Conservation (phyloP, 805 yeast species). For the Saturnispora bothae region DNA sequence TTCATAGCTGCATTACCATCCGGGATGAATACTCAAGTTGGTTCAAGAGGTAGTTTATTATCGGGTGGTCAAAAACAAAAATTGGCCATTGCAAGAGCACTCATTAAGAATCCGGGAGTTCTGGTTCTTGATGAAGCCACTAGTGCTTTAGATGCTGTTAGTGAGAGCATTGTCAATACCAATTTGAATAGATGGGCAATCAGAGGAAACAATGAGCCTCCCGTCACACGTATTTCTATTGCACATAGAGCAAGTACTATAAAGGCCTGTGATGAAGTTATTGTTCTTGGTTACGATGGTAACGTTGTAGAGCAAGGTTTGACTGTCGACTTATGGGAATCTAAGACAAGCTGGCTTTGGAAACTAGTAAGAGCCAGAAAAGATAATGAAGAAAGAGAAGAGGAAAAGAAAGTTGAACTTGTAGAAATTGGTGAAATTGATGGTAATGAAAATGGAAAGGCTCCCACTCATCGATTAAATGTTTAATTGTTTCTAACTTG, state of each 20-base stretch:
- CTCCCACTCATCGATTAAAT: conserved; percentile 6
- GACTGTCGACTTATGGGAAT: conserved; percentile 44
- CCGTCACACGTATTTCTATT: conserved; percentile 73
- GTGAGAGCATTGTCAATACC: conserved; percentile 75
- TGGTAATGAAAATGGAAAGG: neutral
- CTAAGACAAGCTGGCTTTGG: conserved; percentile 27
- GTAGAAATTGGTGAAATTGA: conserved; percentile 5
- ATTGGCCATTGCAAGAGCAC: conserved; percentile 65
- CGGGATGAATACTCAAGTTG: conserved; percentile 73
- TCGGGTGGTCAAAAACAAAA: conserved; percentile 76
- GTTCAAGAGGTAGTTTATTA: conserved; percentile 58
- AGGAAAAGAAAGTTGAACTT: conserved; percentile 11
- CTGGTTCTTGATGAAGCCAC: conserved; percentile 75
- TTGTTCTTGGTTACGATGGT: conserved; percentile 73
- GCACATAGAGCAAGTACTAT: conserved; percentile 90
- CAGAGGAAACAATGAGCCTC: conserved; percentile 28
- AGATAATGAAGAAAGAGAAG: conserved; percentile 10
- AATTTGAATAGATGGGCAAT: conserved; percentile 50
- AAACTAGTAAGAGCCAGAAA: conserved; percentile 18
- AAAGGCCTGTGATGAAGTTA: conserved; percentile 66
- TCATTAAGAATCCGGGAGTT: conserved; percentile 55
- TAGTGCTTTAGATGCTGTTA: conserved; percentile 81
- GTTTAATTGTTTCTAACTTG: neutral
- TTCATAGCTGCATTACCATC: conserved; percentile 71
- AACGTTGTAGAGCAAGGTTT: conserved; percentile 67